Percentiles rank a stretch among this genome's conserved stretches.
phyloP scores from a whole-genome alignment of 108 stramenopile species.

The Cyclotella sp. region DNA sequence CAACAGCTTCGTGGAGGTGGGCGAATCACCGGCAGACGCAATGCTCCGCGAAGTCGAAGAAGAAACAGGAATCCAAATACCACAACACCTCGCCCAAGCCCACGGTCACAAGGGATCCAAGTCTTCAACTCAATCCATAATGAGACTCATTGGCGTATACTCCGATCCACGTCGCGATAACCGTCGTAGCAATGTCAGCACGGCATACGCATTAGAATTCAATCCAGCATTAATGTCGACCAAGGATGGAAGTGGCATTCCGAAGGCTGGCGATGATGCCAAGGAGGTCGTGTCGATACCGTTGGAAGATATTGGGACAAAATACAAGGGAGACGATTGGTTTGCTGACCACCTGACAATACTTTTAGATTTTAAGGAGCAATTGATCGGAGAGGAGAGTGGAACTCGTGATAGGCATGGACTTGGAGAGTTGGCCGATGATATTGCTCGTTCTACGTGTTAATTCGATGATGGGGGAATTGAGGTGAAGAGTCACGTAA shows the following conservation, averaged over 20 bases:
- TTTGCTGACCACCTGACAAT: conserved; percentile 66
- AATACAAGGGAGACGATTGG: conserved; percentile 52
- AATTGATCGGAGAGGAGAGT: conserved; percentile 9
- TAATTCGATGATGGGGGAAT: not conserved
- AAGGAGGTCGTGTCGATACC: conserved; percentile 69
- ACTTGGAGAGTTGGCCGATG: conserved; percentile 16
- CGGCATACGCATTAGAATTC: conserved; percentile 64
- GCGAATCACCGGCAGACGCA: conserved; percentile 75
- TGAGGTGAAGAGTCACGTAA: not conserved
- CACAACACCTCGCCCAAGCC: conserved; percentile 24
- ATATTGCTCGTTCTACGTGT: conserved; percentile 16
- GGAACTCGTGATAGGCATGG: conserved; percentile 1
- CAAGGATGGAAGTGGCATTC: conserved; percentile 41
- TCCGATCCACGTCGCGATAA: conserved; percentile 87
- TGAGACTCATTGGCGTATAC: conserved; percentile 76
- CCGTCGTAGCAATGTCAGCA: conserved; percentile 69
- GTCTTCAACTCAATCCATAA: conserved; percentile 6
- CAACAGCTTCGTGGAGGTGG: conserved; percentile 72
- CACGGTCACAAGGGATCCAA: not conserved
- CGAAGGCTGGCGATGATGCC: conserved; percentile 87
- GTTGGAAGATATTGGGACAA: conserved; percentile 64
- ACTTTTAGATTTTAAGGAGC: conserved; percentile 60
- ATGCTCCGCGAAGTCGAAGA: conserved; percentile 79
- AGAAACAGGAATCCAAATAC: conserved; percentile 73
- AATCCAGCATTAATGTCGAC: conserved; percentile 29